A percentile compares a stretch with the other conserved stretches of the same genome.
Evolutionary conservation across 768 basidiomycete species (phyloP).

Genomic region (Russula dissimulans): DNA sequence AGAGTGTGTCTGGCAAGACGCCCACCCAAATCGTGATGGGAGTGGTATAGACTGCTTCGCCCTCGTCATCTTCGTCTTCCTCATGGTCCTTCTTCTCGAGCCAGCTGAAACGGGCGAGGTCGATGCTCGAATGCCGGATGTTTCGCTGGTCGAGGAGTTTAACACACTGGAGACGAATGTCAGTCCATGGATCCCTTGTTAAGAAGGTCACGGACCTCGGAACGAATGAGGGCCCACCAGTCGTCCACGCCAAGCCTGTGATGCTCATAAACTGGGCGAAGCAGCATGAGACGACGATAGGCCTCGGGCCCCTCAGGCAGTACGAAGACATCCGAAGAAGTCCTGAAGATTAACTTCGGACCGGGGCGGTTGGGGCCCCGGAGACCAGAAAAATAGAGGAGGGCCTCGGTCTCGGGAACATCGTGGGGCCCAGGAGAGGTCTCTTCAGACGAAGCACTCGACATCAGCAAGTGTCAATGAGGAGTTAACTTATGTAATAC

Average conservation of each 20-base stretch:
- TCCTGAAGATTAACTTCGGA: background rate
- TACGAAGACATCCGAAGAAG: background rate
- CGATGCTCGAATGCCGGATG: constrained; percentile 1
- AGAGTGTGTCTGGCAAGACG: constrained; percentile 22
- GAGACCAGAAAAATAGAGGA: background rate
- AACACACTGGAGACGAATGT: constrained; percentile 5
- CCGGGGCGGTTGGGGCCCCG: background rate
- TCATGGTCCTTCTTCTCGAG: constrained; percentile 6
- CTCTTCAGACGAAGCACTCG: background rate
- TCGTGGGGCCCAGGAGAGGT: background rate
- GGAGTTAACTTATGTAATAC: too few relatives aligned
- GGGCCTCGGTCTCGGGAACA: background rate
- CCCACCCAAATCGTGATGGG: background rate
- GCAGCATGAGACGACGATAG: background rate
- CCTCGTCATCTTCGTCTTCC: constrained; percentile 19
- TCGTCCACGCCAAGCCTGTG: background rate
- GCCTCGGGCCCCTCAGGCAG: background rate
- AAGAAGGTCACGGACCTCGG: background rate
- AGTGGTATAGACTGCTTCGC: constrained; percentile 10
- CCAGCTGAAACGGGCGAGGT: constrained; percentile 12
- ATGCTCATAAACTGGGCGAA: background rate
- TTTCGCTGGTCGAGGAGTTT: background rate
- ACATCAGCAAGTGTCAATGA: too few relatives aligned
- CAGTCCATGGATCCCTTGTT: background rate
- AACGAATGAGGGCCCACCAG: background rate